Conservation (phyloP, 768 basidiomycete genomes). For the Rhodocollybia butyracea region DNA sequence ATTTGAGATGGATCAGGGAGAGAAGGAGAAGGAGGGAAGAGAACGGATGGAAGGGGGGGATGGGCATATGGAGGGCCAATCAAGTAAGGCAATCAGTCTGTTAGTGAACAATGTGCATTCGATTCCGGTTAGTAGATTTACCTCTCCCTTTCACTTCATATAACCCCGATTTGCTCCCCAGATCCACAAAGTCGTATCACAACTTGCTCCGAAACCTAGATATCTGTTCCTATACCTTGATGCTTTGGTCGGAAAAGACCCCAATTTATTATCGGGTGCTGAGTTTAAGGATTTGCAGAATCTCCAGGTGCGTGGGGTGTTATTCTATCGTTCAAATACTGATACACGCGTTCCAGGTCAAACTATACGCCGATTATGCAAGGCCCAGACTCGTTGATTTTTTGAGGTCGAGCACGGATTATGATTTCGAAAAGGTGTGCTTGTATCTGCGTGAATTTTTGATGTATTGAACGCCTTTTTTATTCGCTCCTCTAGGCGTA, state of each 20-base stretch:
- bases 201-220: constrained; percentile 69
- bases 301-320: constrained; percentile 48
- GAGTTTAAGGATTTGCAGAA: constrained; percentile 70
- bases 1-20: constrained; percentile 72
- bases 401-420: constrained; percentile 85
- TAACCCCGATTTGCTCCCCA: constrained; percentile 25
- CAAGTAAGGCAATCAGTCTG: constrained; percentile 77
- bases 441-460: no score
- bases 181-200: constrained; percentile 86
- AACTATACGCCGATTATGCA: constrained; percentile 89
- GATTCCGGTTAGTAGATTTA: constrained; percentile 69
- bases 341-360: constrained; percentile 47
- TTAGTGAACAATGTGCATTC: constrained; percentile 95
- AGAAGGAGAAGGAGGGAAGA: constrained; percentile 18
- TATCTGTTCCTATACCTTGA: constrained; percentile 95
- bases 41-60: no score
- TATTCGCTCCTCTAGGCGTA: constrained; percentile 59
- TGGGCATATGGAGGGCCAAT: constrained; percentile 37
- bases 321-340: neutral
- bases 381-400: constrained; percentile 82
- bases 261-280: constrained; percentile 58
- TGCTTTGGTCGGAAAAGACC: constrained; percentile 81
- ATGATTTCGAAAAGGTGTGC: constrained; percentile 78
- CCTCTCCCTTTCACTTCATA: neutral
- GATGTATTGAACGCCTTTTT: neutral